A percentile compares a stretch with the other conserved stretches of the same genome.
Conservation (phyloP, 140 eudicot genomes). For the Oenanthe javanica region DNA sequence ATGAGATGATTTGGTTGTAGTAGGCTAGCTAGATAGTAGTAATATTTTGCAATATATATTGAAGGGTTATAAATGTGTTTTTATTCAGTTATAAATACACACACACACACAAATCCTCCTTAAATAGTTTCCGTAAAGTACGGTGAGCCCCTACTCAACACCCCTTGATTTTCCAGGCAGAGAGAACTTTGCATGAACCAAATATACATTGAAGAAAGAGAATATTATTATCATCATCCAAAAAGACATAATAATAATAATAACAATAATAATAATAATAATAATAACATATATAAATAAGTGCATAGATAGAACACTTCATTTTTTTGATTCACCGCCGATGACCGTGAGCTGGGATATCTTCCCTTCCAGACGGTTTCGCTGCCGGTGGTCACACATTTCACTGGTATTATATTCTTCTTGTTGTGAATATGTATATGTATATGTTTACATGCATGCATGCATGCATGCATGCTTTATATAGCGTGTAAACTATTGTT, state of each 20-base stretch:
- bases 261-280: not conserved
- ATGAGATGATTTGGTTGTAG: too few species aligned
- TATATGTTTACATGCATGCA: not conserved
- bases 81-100: not conserved
- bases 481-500: too few species aligned
- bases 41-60: too few species aligned
- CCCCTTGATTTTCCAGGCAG: not conserved
- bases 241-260: too few species aligned
- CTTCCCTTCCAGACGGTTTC: constrained; percentile 10
- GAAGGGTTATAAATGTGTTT: not conserved
- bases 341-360: constrained; percentile 1
- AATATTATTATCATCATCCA: not conserved
- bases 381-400: constrained; percentile 11
- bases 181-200: not conserved
- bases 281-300: not conserved
- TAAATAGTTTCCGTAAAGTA: not conserved
- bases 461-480: too few species aligned
- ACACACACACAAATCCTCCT: not conserved
- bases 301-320: not conserved
- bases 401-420: not conserved
- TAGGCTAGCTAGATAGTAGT: too few species aligned
- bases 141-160: not conserved
- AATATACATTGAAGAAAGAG: not conserved
- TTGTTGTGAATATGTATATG: too few species aligned
- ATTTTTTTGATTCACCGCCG: constrained; percentile 3